These are phyloP conservation scores for Cladophialophora immunda DNA, from an alignment of 2,329 filamentous ascomycete species.

Conservation along the genomic window DNA sequence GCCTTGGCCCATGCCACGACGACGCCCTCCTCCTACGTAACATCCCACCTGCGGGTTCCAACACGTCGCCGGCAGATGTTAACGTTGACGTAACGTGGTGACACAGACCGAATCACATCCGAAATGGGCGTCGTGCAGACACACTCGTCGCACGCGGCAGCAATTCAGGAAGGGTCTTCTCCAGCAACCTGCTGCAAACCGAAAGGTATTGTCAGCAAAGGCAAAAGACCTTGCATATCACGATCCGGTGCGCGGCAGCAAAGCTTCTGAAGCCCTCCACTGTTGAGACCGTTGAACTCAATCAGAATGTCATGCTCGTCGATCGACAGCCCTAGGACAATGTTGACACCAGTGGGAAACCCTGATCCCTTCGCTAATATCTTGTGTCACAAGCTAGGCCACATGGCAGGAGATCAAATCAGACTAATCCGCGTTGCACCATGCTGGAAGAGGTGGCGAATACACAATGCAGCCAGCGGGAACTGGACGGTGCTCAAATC, in stretches of 20 bases:
- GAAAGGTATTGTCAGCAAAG: conserved; percentile 3
- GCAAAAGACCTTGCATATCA: conserved; percentile 17
- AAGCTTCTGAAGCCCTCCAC: not conserved
- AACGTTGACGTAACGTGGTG: not conserved
- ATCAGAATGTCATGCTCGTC: conserved; percentile 12
- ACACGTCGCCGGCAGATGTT: not conserved
- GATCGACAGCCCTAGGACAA: not conserved
- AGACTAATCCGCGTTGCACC: not conserved
- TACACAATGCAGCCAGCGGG: conserved; percentile 11
- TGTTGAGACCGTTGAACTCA: conserved; percentile 9
- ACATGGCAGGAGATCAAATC: not conserved
- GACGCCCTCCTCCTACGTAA: conserved; percentile 1
- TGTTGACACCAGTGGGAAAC: not conserved
- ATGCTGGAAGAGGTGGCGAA: not conserved
- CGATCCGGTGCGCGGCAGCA: conserved; percentile 5
- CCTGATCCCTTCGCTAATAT: not conserved
- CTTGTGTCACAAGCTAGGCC: not conserved
- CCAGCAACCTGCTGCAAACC: not conserved
- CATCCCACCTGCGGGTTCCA: not conserved
- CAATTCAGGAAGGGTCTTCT: not conserved
- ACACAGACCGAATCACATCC: not conserved
- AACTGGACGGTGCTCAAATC: not conserved
- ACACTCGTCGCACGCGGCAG: not conserved
- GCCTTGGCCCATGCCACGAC: not conserved
- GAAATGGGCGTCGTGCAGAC: not conserved